Base-by-base conservation (phyloP, 331 rosid species). In the Phaseolus coccineus region DNA sequence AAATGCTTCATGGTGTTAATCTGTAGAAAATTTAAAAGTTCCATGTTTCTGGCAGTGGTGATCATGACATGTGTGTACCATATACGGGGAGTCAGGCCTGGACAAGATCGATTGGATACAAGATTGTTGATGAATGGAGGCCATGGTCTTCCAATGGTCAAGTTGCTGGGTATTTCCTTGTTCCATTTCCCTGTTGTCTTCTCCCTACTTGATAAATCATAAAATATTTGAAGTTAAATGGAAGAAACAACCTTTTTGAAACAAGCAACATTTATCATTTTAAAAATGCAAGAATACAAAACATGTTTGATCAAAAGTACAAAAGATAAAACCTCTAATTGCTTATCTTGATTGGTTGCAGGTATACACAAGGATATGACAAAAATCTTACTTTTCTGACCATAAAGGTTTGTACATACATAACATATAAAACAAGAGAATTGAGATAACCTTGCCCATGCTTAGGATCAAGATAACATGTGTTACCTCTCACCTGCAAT, bases 21-120 rank as follows among this genome's bases (percentile, higher is more conserved):
- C 24, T 48, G 33, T 33, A 40, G 64, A 47, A 70, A 52, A 44
- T 74, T 51, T 13, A 42, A 8, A 16, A 28, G 40, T 50, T 83
- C 35, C 2, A 12, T 25, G 19, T 66, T 70, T 79, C 44, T 52
- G 33, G 77, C 87, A 91, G 97, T 10, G 98, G 97, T 4, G 98
- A 94, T 84, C 98, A 91, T 78, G 97, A 94, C 78, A 76, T 94
- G 96, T 94, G 97, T 82, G 96, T 91, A 83, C 98, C 98, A 11
- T 94, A 37, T 84, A 91, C 97, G 3, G 97, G 98, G 62, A 86
- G 87, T 48, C 62, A 90, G 87, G 93, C 97, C 0, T 94, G 98
- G 97, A 92, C 94, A 5, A 86, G 87, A 85, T 91, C 96, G 14
- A 0, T 94, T 6, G 94, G 93, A 67, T 92, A 91, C 85, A 84